These are phyloP conservation scores for Fusarium phyllophilum DNA, from an alignment of 2,329 filamentous ascomycete genomes.

Conservation along the genomic window DNA sequence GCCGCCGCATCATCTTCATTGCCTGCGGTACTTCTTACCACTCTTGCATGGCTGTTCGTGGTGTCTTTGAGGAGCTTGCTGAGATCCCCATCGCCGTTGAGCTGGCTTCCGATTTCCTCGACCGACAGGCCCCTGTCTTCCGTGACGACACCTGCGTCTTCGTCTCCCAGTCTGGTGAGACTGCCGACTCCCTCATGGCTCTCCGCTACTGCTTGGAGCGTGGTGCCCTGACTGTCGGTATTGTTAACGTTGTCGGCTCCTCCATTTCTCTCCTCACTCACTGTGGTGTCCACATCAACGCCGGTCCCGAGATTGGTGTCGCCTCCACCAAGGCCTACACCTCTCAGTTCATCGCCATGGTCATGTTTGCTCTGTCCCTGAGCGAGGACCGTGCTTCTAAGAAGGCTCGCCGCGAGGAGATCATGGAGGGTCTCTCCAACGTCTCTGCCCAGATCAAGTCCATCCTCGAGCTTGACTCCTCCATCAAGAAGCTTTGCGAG, in stretches of 20 bases:
- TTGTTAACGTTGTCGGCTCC: conserved; percentile 98
- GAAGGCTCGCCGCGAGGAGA: conserved; percentile 89
- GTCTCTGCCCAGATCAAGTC: conserved; percentile 92
- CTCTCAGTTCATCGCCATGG: conserved; percentile 99
- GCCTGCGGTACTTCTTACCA: conserved; percentile 98
- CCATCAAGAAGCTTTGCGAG: conserved; percentile 93
- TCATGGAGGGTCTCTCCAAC: conserved; percentile 90
- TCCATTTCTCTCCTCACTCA: conserved; percentile 99
- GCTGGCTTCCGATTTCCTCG: conserved; percentile 96
- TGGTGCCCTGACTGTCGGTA: conserved; percentile 94
- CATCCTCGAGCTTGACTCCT: conserved; percentile 88
- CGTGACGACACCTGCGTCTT: conserved; percentile 99
- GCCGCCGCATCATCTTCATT: conserved; percentile 98
- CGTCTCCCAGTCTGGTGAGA: conserved; percentile 98
- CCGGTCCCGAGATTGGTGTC: conserved; percentile 97
- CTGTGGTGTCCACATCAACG: conserved; percentile 99
- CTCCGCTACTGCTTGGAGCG: conserved; percentile 98
- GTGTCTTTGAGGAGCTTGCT: conserved; percentile 96
- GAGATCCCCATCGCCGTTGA: conserved; percentile 98
- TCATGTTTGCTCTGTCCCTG: conserved; percentile 98
- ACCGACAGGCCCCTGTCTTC: conserved; percentile 97
- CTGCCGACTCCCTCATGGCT: conserved; percentile 96
- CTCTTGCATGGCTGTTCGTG: conserved; percentile 99
- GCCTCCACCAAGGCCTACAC: conserved; percentile 99
- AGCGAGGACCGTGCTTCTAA: conserved; percentile 98